These are phyloP conservation scores for Puccinia sorghi DNA, from an alignment of 1,284 basidiomycete genomes.

Conservation along the genomic window DNA sequence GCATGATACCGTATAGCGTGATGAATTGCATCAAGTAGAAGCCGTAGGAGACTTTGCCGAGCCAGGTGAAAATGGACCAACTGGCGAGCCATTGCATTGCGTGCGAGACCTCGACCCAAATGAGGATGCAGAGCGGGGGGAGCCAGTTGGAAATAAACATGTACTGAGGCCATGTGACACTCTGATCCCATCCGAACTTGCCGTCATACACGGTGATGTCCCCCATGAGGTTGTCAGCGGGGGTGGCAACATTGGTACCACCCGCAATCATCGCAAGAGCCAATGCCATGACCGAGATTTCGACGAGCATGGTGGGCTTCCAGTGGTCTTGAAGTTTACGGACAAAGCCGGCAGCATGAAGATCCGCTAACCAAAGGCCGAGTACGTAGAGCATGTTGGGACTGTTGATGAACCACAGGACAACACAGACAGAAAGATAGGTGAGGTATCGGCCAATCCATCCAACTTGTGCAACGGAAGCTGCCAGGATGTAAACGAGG, in stretches of 20 bases:
- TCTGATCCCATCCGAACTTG: slow-evolving; percentile 54
- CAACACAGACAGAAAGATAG: slow-evolving; percentile 55
- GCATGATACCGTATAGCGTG: slow-evolving; percentile 60
- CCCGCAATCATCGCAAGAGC: slow-evolving; percentile 57
- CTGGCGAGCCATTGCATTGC: slow-evolving; percentile 60
- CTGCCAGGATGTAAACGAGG: slow-evolving; percentile 59
- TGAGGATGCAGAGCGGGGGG: slow-evolving; percentile 54
- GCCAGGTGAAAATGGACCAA: slow-evolving; percentile 59
- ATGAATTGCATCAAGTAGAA: slow-evolving; percentile 61
- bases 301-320: slow-evolving; percentile 58
- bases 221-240: slow-evolving; percentile 57
- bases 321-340: slow-evolving; percentile 59
- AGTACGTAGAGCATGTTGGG: slow-evolving; percentile 58
- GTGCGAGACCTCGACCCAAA: slow-evolving; percentile 60
- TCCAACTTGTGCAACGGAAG: slow-evolving; percentile 58
- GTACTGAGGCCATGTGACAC: slow-evolving; percentile 57
- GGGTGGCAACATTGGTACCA: slow-evolving; percentile 56
- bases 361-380: slow-evolving; percentile 58
- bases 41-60: slow-evolving; percentile 60
- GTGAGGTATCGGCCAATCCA: slow-evolving; percentile 58
- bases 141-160: slow-evolving; percentile 58
- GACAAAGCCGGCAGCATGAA: slow-evolving; percentile 59
- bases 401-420: slow-evolving; percentile 57
- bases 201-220: slow-evolving; percentile 58
- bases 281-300: slow-evolving; percentile 57